Evolutionary conservation across 805 yeast genomes (phyloP), one percentile per base, ranked within the genome.

Genomic region (Candida silvatica): DNA sequence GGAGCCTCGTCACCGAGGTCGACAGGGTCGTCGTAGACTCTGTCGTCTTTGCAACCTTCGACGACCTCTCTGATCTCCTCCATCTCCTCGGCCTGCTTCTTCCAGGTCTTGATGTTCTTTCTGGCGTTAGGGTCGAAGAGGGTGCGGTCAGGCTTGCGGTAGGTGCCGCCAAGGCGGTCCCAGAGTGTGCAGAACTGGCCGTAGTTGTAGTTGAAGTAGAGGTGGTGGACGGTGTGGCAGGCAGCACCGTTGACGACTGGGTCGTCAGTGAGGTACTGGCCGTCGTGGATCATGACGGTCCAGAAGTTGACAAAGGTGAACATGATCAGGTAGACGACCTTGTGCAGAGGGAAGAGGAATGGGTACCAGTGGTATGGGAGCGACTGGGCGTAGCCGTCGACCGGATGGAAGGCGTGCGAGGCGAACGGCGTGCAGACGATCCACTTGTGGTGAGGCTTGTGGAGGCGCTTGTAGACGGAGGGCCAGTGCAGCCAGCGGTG

Each of bases 361-460:
- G 97, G 97, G 64, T 72, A 92, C 40, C 87, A 47, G 59, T 92
- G 98, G 65, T 92, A 92, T 11, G 98, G 96, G 44, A 92, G 56
- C 25, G 94, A 81, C 67, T 92, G 98, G 40, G 75, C 66, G 66
- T 83, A 92, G 27, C 98, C 98, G 51, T 92, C 98, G 35, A 92
- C 82, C 11, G 98, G 97, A 61, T 92, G 95, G 86, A 92, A 92
- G 18, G 97, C 97, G 54, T 88, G 97, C 6, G 95, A 85, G 1
- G 98, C 98, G 63, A 81, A 92, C 29, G 98, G 98, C 7, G 98
- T 90, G 42, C 97, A 90, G 27, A 92, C 96, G 47, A 92, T 77
- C 98, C 98, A 92, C 64, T 92, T 92, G 71, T 92, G 98, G 61
- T 92, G 98, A 9, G 97, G 97, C 65, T 92, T 92, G 67, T 92